These are phyloP conservation scores for Xylariomycetidae sp. DNA, from an alignment of 2,329 filamentous ascomycete genomes.

Conservation along the genomic window DNA sequence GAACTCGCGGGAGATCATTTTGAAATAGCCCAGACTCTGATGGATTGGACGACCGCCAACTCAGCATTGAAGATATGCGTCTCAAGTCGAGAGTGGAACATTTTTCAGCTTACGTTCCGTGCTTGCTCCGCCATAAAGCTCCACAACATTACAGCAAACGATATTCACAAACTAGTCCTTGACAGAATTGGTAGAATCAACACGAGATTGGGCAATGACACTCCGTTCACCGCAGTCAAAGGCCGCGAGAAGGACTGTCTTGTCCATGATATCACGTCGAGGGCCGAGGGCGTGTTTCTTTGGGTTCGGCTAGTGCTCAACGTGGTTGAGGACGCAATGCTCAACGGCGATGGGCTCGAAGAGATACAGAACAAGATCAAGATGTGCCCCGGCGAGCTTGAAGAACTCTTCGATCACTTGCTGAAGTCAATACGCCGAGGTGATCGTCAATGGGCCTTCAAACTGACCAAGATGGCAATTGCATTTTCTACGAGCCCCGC, in stretches of 20 bases:
- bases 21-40: slow-evolving; percentile 1
- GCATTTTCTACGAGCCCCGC: background rate
- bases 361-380: slow-evolving; percentile 6
- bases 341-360: slow-evolving; percentile 9
- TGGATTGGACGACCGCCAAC: background rate
- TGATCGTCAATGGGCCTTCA: slow-evolving; percentile 8
- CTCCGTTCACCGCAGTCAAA: no score
- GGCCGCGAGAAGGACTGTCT: background rate
- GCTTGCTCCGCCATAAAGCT: slow-evolving; percentile 9
- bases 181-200: slow-evolving; percentile 7
- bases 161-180: slow-evolving; percentile 6
- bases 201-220: background rate
- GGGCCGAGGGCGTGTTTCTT: slow-evolving; percentile 11
- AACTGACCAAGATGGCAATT: slow-evolving; percentile 3
- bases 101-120: slow-evolving; percentile 8
- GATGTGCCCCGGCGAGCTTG: slow-evolving; percentile 10
- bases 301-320: slow-evolving; percentile 10
- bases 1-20: slow-evolving; percentile 7
- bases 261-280: slow-evolving; percentile 2
- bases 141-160: slow-evolving; percentile 11
- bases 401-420: slow-evolving; percentile 10
- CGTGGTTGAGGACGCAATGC: slow-evolving; percentile 10
- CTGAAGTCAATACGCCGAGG: slow-evolving; percentile 8
- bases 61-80: slow-evolving; percentile 15
- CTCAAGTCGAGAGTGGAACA: slow-evolving; percentile 12